Conservation (phyloP, 306 rosid genomes). For the Biancaea sappan region DNA sequence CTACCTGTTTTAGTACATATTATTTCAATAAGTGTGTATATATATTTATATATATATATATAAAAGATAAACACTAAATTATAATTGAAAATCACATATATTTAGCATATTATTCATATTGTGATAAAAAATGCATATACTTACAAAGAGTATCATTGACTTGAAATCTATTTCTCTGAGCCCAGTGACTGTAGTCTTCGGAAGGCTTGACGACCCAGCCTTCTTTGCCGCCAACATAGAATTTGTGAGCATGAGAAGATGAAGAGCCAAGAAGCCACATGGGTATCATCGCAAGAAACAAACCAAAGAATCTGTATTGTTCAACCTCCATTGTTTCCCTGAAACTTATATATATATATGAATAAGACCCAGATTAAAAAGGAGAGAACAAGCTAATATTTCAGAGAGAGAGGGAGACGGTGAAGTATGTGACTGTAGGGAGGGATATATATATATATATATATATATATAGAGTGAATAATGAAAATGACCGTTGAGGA, state of each 20-base stretch:
- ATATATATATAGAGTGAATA: slow-evolving; percentile 29
- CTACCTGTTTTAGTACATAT: too few species aligned
- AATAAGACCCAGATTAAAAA: background rate
- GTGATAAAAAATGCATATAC: too few species aligned
- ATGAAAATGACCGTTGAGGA: slow-evolving; percentile 45
- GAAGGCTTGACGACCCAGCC: slow-evolving; percentile 76
- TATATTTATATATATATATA: too few species aligned
- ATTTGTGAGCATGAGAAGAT: slow-evolving; percentile 37
- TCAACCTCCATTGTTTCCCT: slow-evolving; percentile 31
- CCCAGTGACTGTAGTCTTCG: slow-evolving; percentile 60
- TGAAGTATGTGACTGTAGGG: background rate
- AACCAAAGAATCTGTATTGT: background rate
- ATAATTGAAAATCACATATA: too few species aligned
- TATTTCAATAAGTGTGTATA: too few species aligned
- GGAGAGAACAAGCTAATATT: background rate
- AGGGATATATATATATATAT: slow-evolving; percentile 38
- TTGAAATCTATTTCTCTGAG: slow-evolving; percentile 60
- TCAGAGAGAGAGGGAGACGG: background rate
- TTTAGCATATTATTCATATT: too few species aligned
- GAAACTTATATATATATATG: background rate
- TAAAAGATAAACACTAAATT: too few species aligned
- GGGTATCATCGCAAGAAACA: slow-evolving; percentile 24
- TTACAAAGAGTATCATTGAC: slow-evolving; percentile 80
- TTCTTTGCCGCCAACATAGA: slow-evolving; percentile 62
- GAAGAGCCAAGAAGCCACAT: slow-evolving; percentile 29